Percentiles rank a stretch among this genome's conserved stretches.
Evolutionary conservation across 208 protist species (phyloP).

Genomic region (Leishmania amazonensis): DNA sequence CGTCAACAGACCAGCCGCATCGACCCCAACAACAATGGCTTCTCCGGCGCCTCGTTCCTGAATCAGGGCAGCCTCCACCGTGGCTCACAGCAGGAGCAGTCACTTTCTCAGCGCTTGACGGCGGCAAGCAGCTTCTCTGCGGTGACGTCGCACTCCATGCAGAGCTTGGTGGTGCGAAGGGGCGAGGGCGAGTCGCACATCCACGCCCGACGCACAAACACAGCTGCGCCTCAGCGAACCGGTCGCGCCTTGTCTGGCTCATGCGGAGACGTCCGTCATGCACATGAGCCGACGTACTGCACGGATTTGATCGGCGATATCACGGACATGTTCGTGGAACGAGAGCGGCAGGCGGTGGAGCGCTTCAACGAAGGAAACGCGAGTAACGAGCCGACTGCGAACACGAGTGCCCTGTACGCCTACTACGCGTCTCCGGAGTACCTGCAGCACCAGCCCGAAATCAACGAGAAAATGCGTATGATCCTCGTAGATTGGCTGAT

Average conservation of each 20-base stretch:
- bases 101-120: slow-evolving; percentile 35
- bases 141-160: slow-evolving; percentile 20
- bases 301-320: slow-evolving; percentile 84
- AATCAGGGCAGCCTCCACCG: slow-evolving; percentile 30
- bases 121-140: slow-evolving; percentile 18
- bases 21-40: slow-evolving; percentile 29
- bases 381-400: slow-evolving; percentile 27
- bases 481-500: slow-evolving; percentile 99
- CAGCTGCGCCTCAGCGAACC: slow-evolving; percentile 8
- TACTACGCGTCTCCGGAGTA: slow-evolving; percentile 81
- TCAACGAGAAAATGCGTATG: slow-evolving; percentile 97
- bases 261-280: slow-evolving; percentile 48
- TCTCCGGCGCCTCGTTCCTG: slow-evolving; percentile 13
- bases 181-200: slow-evolving; percentile 21
- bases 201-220: slow-evolving; percentile 23
- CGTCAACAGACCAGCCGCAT: slow-evolving; percentile 45
- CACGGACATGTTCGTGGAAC: slow-evolving; percentile 73
- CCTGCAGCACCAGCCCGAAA: slow-evolving; percentile 89
- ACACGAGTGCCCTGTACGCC: slow-evolving; percentile 45
- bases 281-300: slow-evolving; percentile 71
- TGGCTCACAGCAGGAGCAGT: slow-evolving; percentile 20
- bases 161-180: slow-evolving; percentile 24
- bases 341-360: slow-evolving; percentile 62
- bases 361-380: slow-evolving; percentile 59
- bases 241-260: slow-evolving; percentile 37